Conservation (phyloP, 345 rosid species). For the Linum tenue region DNA sequence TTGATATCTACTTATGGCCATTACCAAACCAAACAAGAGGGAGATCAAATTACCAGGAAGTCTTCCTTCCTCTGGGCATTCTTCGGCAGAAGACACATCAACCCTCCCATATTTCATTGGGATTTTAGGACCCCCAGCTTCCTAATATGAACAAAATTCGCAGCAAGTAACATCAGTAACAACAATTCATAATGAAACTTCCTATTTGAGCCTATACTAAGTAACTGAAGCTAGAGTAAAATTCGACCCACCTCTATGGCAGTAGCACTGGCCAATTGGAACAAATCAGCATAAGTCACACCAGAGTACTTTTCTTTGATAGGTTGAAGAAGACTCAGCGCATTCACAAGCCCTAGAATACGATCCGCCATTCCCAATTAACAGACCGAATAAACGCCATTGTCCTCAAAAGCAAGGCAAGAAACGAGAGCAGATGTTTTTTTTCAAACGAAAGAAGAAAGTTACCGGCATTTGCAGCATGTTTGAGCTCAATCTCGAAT, state of each 20-base stretch:
- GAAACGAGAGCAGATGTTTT: not conserved
- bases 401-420: not conserved
- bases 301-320: constrained; percentile 78
- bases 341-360: constrained; percentile 70
- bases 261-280: constrained; percentile 93
- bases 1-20: not conserved
- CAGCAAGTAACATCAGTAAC: not conserved
- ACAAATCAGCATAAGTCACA: constrained; percentile 78
- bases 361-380: constrained; percentile 13
- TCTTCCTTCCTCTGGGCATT: constrained; percentile 97
- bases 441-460: not conserved
- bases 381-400: not conserved
- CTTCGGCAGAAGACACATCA: constrained; percentile 58
- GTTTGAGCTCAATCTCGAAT: constrained; percentile 84
- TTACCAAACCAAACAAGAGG: constrained; percentile 1
- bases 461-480: constrained; percentile 92
- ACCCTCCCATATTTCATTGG: constrained; percentile 95
- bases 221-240: constrained; percentile 1
- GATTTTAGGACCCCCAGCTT: constrained; percentile 86
- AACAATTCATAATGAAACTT: not conserved
- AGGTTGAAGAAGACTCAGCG: constrained; percentile 63
- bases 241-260: constrained; percentile 60
- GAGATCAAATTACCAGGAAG: constrained; percentile 50
- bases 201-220: too few species aligned
- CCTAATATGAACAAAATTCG: constrained; percentile 32